Base-by-base conservation (phyloP, 2,329 filamentous ascomycete species). In the Penicillium sp. region DNA sequence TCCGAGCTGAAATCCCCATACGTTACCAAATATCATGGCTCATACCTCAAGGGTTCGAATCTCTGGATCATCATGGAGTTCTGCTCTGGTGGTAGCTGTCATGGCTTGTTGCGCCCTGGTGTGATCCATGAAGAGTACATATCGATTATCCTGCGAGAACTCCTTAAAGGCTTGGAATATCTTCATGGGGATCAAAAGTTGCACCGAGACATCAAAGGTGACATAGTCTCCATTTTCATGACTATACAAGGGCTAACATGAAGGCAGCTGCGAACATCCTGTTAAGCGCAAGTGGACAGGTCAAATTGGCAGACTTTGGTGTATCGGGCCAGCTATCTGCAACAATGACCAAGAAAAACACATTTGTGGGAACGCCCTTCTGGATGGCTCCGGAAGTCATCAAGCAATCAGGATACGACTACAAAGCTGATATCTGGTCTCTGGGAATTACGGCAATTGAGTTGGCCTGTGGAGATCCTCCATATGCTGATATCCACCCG, bases 1-100 rank as follows among this genome's bases (percentile, higher is more conserved):
- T 96, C 95, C 31, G 93, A 96, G 77, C 86, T 99, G 64, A 91
- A 96, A 77, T 98, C 93, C 19, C 92, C 92, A 19, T 96, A 96
- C 72, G 93, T 98, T 61, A 99, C 95, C 39, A 95, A 96, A 76
- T 99, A 99, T 81, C 92, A 96, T 78, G 95, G 95, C 65, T 97
- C 93, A 55, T 98, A 95, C 72, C 87, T 96, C 66, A 96, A 96
- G 71, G 95, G 93, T 25, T 95, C 93, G 2, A 91, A 98, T 78
- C 80, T 99, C 69, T 99, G 95, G 95, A 99, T 99, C 67, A 92
- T 98, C 74, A 99, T 99, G 95, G 95, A 99, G 76, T 99, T 95
- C 71, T 99, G 95, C 77, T 93, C 93, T 1, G 95, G 95, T 23
- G 95, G 95, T 4, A 98, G 93, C 77, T 98, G 95, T 72, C 92